Conservation (phyloP, 2,329 filamentous ascomycete species). For the Aureobasidium zeae region DNA sequence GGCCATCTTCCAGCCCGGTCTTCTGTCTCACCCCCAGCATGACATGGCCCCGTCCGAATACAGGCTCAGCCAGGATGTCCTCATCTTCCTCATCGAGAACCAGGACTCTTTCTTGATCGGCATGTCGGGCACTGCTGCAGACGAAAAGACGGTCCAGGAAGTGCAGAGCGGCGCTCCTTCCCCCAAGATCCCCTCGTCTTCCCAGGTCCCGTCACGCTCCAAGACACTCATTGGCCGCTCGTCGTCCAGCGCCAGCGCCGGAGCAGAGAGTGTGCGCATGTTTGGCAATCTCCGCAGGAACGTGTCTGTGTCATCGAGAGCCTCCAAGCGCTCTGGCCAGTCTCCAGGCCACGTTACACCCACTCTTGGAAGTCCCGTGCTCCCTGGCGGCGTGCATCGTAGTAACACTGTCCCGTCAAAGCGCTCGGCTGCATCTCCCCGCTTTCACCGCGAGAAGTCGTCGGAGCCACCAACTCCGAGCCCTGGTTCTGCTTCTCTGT, state of each 20-base stretch:
- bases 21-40: constrained; percentile 86
- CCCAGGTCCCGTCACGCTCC: constrained; percentile 34
- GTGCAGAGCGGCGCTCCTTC: constrained; percentile 58
- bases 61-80: constrained; percentile 85
- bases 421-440: constrained; percentile 62
- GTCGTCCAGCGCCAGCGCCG: constrained; percentile 78
- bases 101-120: constrained; percentile 97
- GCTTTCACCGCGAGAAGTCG: constrained; percentile 48
- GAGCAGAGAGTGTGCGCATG: constrained; percentile 75
- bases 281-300: constrained; percentile 75
- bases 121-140: constrained; percentile 98
- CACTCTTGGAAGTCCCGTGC: constrained; percentile 22
- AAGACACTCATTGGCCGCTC: constrained; percentile 60
- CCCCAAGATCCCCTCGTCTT: constrained; percentile 41
- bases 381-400: constrained; percentile 43
- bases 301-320: constrained; percentile 83
- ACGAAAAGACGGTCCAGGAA: constrained; percentile 62
- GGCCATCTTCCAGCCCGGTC: constrained; percentile 94
- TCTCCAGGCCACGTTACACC: constrained; percentile 61
- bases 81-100: constrained; percentile 97
- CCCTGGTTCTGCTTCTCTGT: constrained; percentile 16
- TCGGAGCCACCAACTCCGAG: constrained; percentile 45
- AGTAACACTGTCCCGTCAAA: constrained; percentile 95
- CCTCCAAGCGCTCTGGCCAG: constrained; percentile 66
- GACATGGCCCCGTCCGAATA: constrained; percentile 96